Conservation (phyloP, 2,329 filamentous ascomycete genomes). For the Aspergillus melleus region DNA sequence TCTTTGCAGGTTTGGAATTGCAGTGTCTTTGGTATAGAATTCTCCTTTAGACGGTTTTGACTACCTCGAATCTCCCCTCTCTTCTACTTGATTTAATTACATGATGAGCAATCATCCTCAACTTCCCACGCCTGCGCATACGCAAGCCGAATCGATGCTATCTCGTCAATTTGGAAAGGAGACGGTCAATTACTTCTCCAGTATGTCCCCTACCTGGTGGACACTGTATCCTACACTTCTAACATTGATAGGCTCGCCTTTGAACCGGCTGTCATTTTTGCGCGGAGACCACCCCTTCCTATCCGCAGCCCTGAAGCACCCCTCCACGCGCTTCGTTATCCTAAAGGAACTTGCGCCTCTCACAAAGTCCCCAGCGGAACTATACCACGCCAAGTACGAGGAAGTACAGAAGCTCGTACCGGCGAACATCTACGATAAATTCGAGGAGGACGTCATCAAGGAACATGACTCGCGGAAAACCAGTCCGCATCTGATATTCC, state of each 20-base stretch:
- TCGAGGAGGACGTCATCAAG: conserved; percentile 71
- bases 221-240: background rate
- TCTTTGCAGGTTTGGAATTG: too few relatives aligned
- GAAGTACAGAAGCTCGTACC: conserved; percentile 73
- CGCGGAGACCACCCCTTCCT: conserved; percentile 50
- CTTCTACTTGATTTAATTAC: background rate
- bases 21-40: too few relatives aligned
- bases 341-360: conserved; percentile 79
- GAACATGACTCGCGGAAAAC: conserved; percentile 71
- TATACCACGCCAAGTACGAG: conserved; percentile 68
- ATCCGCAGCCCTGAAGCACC: conserved; percentile 49
- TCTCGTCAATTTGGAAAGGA: conserved; percentile 51
- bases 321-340: conserved; percentile 65
- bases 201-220: conserved; percentile 27
- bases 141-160: conserved; percentile 58
- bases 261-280: conserved; percentile 53
- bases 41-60: background rate
- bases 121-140: conserved; percentile 60
- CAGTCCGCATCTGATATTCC: conserved; percentile 73
- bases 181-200: conserved; percentile 53
- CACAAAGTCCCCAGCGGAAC: conserved; percentile 57
- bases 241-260: conserved; percentile 42
- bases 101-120: conserved; percentile 33
- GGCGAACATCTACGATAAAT: conserved; percentile 65
- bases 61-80: background rate